phyloP scores from a whole-genome alignment of 768 basidiomycete genomes.

The Lactifluus piperatus region DNA sequence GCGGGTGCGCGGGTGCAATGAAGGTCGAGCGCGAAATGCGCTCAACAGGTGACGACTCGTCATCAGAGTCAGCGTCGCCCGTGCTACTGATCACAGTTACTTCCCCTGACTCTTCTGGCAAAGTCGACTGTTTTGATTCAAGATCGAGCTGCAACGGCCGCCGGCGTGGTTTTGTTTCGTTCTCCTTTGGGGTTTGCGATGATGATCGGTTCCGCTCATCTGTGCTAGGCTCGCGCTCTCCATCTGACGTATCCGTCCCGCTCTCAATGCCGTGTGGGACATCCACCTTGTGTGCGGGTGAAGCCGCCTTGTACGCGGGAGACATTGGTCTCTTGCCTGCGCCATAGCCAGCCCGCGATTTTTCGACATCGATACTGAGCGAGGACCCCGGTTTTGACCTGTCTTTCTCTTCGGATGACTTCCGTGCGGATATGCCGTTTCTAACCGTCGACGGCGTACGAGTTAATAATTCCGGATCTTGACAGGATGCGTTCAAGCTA shows the following conservation, averaged over 20 bases:
- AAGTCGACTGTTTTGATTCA: conserved; percentile 18
- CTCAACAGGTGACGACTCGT: conserved; percentile 57
- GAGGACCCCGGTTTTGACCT: conserved; percentile 20
- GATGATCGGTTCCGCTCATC: conserved; percentile 9
- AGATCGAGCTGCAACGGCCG: conserved; percentile 29
- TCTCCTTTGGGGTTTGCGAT: conserved; percentile 2
- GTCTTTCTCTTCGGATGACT: conserved; percentile 24
- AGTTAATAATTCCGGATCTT: background rate
- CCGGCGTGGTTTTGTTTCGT: background rate
- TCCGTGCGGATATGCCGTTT: conserved; percentile 18
- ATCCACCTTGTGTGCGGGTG: conserved; percentile 56
- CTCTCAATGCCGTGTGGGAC: conserved; percentile 69
- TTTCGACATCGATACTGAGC: conserved; percentile 27
- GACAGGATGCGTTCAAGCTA: conserved; percentile 5
- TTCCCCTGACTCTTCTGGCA: conserved; percentile 3
- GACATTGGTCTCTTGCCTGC: conserved; percentile 20
- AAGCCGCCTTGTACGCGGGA: conserved; percentile 35
- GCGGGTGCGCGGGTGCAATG: conserved; percentile 81
- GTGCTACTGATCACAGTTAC: conserved; percentile 24
- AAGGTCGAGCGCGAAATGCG: conserved; percentile 64
- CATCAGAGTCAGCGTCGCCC: conserved; percentile 23
- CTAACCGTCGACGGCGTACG: background rate
- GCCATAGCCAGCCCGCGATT: conserved; percentile 6
- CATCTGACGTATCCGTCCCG: conserved; percentile 57
- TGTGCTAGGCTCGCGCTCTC: conserved; percentile 38